These are phyloP conservation scores for Cenchrus fungigraminus DNA, from an alignment of 176 grass and related monocot species.

Conservation along the genomic window DNA sequence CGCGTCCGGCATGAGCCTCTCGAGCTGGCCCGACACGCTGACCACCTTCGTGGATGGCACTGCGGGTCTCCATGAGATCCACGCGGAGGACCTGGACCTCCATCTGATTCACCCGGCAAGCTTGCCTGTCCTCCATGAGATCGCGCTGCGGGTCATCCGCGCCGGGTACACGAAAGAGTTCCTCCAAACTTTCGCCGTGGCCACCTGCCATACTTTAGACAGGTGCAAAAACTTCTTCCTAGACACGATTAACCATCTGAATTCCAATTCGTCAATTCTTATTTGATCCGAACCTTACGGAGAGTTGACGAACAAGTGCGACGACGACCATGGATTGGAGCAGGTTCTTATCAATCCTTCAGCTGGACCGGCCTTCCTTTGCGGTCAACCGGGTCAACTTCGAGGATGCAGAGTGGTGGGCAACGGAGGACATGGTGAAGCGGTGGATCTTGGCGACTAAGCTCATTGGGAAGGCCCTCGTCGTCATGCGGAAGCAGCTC, in stretches of 20 bases:
- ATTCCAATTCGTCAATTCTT: background rate
- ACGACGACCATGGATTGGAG: background rate
- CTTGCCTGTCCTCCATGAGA: slow-evolving; percentile 37
- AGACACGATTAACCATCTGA: too few species aligned
- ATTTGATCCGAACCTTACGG: background rate
- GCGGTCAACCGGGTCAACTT: slow-evolving; percentile 1
- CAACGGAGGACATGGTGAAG: slow-evolving; percentile 31
- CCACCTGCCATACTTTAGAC: slow-evolving; percentile 38
- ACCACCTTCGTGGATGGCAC: background rate
- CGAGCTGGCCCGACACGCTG: background rate
- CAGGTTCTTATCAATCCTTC: slow-evolving; percentile 40
- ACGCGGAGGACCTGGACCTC: slow-evolving; percentile 21
- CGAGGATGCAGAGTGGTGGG: slow-evolving; percentile 46
- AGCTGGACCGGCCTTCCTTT: background rate
- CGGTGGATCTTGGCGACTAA: slow-evolving; percentile 41
- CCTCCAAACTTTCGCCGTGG: slow-evolving; percentile 21
- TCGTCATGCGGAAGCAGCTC: slow-evolving; percentile 41
- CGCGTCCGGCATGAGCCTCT: background rate
- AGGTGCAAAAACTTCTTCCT: background rate
- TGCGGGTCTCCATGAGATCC: background rate
- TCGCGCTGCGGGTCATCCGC: slow-evolving; percentile 35
- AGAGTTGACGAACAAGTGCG: background rate
- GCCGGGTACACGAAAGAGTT: slow-evolving; percentile 18
- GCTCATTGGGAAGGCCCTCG: slow-evolving; percentile 28
- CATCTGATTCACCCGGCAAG: slow-evolving; percentile 23